Percentiles rank a stretch among this genome's conserved stretches.
These are phyloP conservation scores for Chalciporus chontae DNA, from an alignment of 768 basidiomycete species.

Conservation along the genomic window DNA sequence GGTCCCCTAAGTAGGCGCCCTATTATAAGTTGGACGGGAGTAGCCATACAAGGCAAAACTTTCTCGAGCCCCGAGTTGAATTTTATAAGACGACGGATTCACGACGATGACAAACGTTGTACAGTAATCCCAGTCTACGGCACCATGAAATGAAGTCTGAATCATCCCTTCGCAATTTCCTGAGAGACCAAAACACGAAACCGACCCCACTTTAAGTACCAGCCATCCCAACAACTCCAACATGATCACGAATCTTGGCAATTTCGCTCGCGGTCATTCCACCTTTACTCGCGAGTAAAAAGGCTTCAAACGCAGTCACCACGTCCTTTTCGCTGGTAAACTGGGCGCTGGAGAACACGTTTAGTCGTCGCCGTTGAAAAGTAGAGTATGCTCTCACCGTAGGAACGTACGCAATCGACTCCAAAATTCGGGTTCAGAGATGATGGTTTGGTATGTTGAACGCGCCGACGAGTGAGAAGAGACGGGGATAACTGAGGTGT, in stretches of 20 bases:
- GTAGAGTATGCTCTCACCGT: conserved; percentile 33
- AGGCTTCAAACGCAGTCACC: conserved; percentile 77
- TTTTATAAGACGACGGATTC: neutral
- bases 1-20: conserved; percentile 5
- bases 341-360: conserved; percentile 43
- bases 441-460: conserved; percentile 37
- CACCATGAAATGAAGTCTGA: neutral
- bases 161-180: neutral
- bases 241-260: conserved; percentile 85
- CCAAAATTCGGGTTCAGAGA: conserved; percentile 85
- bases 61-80: too few relatives aligned
- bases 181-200: neutral
- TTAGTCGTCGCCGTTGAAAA: neutral
- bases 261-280: conserved; percentile 81
- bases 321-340: conserved; percentile 64
- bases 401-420: conserved; percentile 61
- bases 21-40: conserved; percentile 5
- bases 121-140: conserved; percentile 5
- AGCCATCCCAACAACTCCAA: conserved; percentile 87
- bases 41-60: conserved; percentile 17
- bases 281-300: conserved; percentile 78
- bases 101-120: conserved; percentile 13
- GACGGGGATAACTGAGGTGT: conserved; percentile 49
- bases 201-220: conserved; percentile 47
- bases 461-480: conserved; percentile 40